Evolutionary conservation across 2,329 filamentous ascomycete genomes (phyloP), one percentile per base, ranked within the genome.

Genomic region (Chrysosporium queenslandicum): DNA sequence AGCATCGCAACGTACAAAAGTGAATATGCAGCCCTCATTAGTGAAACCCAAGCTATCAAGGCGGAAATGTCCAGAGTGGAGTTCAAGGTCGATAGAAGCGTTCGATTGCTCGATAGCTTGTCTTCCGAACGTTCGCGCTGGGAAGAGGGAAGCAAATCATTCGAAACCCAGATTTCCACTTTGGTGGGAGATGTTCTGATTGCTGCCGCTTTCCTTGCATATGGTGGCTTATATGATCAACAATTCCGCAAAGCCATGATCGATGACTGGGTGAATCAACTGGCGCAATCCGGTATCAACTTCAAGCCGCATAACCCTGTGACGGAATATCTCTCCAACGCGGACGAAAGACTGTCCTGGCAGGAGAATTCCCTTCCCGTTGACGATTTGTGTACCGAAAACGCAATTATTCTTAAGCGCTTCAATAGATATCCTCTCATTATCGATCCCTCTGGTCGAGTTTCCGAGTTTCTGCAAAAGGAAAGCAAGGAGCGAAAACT

Each of bases 351-450:
- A 57, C 78, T 98, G 30, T 81, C 86, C 58, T 98, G 92, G 92
- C 94, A 98, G 72, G 85, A 90, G 62, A 87, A 98, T 66, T 85
- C 85, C 14, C 74, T 98, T 46, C 92, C 94, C 1, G 91, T 96
- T 3, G 92, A 98, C 66, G 92, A 98, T 65, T 79, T 98, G 37
- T 98, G 92, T 77, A 98, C 92, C 0, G 92, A 98, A 70, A 98
- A 98, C 64, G 92, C 94, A 41, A 96, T 98, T 64, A 85, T 98
- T 59, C 80, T 98, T 56, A 89, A 97, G 75, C 84, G 92, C 54
- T 98, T 96, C 82, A 98, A 98, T 74, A 82, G 92, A 58, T 98
- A 98, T 68, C 92, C 94, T 41, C 80, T 98, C 55, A 97, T 98
- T 68, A 95, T 98, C 66, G 92, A 98, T 68, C 94, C 94, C 1